A percentile compares a stretch with the other conserved stretches of the same genome.
These are phyloP conservation scores for Paradendryphiella salina DNA, from an alignment of 2,329 filamentous ascomycete species.

Conservation along the genomic window DNA sequence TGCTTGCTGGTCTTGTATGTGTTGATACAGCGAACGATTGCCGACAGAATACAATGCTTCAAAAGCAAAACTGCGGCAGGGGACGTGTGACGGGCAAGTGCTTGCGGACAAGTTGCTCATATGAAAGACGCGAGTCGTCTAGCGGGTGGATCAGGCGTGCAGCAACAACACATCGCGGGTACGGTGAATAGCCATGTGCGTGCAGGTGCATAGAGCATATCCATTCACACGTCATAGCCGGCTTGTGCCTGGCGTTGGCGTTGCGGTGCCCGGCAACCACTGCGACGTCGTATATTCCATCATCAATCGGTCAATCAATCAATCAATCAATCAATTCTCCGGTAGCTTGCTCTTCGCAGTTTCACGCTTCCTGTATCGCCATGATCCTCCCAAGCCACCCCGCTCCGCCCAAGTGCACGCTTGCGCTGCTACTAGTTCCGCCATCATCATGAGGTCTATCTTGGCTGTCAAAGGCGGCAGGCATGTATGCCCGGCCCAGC, in stretches of 20 bases:
- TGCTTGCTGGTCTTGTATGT: not conserved
- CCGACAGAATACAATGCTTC: not conserved
- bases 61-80: not conserved
- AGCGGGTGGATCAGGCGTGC: slow-evolving; percentile 9
- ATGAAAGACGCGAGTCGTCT: slow-evolving; percentile 3
- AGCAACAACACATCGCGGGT: not conserved
- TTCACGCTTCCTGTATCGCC: slow-evolving; percentile 1
- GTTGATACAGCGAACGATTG: not conserved
- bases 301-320: not conserved
- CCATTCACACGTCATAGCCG: slow-evolving; percentile 18
- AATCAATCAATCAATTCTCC: not conserved
- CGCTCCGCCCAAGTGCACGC: not conserved
- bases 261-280: slow-evolving; percentile 3
- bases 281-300: slow-evolving; percentile 5
- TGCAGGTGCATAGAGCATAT: slow-evolving; percentile 3
- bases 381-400: slow-evolving; percentile 3
- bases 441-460: slow-evolving; percentile 6
- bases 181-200: slow-evolving; percentile 1
- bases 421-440: not conserved
- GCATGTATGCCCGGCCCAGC: slow-evolving; percentile 5
- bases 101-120: slow-evolving; percentile 1
- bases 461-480: slow-evolving; percentile 2
- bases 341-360: not conserved
- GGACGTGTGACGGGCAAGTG: not conserved
- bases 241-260: slow-evolving; percentile 4